phyloP scores from a whole-genome alignment of 2,329 filamentous ascomycete species.

The Zasmidium cellare region DNA sequence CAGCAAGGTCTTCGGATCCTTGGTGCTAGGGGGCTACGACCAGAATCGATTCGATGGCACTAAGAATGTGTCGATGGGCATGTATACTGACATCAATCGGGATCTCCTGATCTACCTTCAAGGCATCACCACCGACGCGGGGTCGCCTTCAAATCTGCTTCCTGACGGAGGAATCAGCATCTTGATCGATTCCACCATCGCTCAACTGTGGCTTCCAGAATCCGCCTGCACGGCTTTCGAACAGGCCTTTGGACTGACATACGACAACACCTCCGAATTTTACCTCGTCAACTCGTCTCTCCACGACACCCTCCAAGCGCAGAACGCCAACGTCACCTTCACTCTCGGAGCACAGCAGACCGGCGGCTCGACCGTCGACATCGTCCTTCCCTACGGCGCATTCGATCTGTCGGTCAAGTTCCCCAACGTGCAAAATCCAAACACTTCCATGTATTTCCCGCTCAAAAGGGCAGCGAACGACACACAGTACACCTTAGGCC shows the following conservation, averaged over 20 bases:
- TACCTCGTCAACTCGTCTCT: conserved; percentile 38
- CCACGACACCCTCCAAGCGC: conserved; percentile 26
- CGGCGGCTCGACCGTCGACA: conserved; percentile 30
- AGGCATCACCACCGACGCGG: conserved; percentile 28
- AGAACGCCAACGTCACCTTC: conserved; percentile 37
- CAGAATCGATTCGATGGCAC: conserved; percentile 35
- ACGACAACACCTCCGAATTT: conserved; percentile 27
- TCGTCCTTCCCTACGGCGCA: conserved; percentile 38
- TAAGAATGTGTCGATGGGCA: conserved; percentile 34
- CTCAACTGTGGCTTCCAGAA: conserved; percentile 64
- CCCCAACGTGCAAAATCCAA: conserved; percentile 31
- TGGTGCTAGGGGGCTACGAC: conserved; percentile 43
- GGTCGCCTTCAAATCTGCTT: conserved; percentile 26
- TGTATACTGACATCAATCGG: conserved; percentile 33
- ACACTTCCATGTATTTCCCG: conserved; percentile 36
- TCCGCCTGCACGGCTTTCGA: conserved; percentile 39
- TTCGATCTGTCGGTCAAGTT: conserved; percentile 35
- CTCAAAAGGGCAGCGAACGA: conserved; percentile 34
- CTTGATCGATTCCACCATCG: conserved; percentile 64
- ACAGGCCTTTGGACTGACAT: conserved; percentile 36
- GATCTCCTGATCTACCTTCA: conserved; percentile 37
- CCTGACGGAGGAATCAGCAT: conserved; percentile 39
- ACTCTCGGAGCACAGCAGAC: conserved; percentile 29
- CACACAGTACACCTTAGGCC: conserved; percentile 39
- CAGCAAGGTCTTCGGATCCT: conserved; percentile 37